Conservation (phyloP, 2,329 filamentous ascomycete species). For the Fusarium keratoplasticum region DNA sequence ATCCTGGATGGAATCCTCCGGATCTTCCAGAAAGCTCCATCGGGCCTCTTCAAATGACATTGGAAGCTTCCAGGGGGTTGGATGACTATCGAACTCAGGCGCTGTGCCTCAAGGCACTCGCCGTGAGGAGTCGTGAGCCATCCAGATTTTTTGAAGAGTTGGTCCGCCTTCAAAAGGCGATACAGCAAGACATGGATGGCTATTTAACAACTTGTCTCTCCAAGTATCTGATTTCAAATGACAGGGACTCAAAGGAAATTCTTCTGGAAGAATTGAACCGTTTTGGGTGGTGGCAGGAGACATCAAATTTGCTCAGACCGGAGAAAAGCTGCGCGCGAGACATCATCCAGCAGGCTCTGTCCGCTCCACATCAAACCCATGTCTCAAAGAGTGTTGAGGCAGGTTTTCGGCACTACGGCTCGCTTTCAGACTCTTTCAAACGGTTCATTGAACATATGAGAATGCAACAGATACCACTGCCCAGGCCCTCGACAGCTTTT, state of each 20-base stretch:
- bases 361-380: background rate
- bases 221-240: background rate
- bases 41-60: background rate
- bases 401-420: background rate
- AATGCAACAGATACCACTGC: too few relatives aligned
- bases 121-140: background rate
- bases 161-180: background rate
- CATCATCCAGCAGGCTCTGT: background rate
- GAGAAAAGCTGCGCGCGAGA: background rate
- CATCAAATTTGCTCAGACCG: background rate
- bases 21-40: background rate
- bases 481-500: too few relatives aligned
- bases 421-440: background rate
- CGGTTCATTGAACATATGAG: background rate
- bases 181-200: background rate
- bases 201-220: background rate
- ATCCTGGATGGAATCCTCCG: background rate
- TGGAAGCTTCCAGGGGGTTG: background rate
- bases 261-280: background rate
- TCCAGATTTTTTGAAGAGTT: background rate
- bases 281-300: background rate
- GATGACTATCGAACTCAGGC: background rate
- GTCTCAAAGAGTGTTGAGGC: background rate
- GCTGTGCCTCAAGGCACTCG: background rate
- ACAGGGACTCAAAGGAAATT: background rate